Evolutionary conservation across 331 rosid genomes (phyloP), one percentile per base, ranked within the genome.

Genomic region (Phaseolus coccineus): DNA sequence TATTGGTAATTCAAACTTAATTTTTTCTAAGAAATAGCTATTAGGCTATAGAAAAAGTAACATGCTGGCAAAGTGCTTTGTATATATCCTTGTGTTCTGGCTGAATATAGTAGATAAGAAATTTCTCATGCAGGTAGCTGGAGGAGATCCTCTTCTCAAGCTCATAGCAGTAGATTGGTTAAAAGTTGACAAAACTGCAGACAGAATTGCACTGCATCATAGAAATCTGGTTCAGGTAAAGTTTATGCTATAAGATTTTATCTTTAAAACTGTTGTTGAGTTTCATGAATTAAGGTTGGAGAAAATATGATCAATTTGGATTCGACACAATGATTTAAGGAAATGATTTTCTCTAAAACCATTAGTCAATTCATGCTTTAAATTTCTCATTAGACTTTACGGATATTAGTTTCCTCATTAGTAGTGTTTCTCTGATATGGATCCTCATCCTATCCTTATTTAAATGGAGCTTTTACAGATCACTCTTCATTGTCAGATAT

Each of bases 91-190:
- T 46, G 31, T 72, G 15, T 72, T 47, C 9, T 33, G 40, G 51
- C 44, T 66, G 69, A 73, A 70, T 12, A 69, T 62, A 40, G 24
- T 25, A 50, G 53, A 74, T 51, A 73, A 55, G 76, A 42, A 6
- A 42, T 79, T 69, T 81, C 55, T 73, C 42, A 55, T 90, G 74
- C 85, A 94, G 99, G 85, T 90, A 77, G 87, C 56, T 70, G 99
- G 98, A 80, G 96, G 99, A 71, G 94, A 95, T 61, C 97, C 99
- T 33, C 93, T 95, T 82, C 94, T 95, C 80, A 90, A 88, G 85
- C 98, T 93, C 74, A 59, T 91, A 71, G 97, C 92, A 27, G 88
- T 87, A 70, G 99, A 95, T 87, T 93, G 98, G 99, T 88, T 89
- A 73, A 93, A 87, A 87, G 97, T 91, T 67, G 87, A 89, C 58